Evolutionary conservation across 306 rosid genomes (phyloP), one percentile per base, ranked within the genome.

Genomic region (Trifolium dubium): DNA sequence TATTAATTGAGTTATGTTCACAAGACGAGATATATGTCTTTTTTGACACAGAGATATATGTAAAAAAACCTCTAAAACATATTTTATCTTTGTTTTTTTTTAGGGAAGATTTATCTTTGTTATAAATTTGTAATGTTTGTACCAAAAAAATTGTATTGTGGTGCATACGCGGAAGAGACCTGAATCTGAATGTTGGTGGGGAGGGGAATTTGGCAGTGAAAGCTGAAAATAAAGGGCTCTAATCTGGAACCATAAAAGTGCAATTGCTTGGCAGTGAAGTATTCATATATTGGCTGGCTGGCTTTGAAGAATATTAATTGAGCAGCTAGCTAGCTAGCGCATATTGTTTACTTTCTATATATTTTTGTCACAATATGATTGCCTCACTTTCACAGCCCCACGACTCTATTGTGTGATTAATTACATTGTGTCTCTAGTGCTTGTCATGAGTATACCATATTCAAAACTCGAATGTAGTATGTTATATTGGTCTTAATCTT

Each of bases 121-220:
- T 13, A 17, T 6, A 8, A 1, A 47, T 13, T 47, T 14, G n/a
- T n/a, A n/a, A n/a, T n/a, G n/a, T n/a, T n/a, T n/a, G n/a, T n/a
- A n/a, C n/a, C n/a, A n/a, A n/a, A n/a, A n/a, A n/a, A n/a, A n/a
- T n/a, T n/a, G 19, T 18, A 51, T 6, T 6, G 56, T 77, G 76
- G 37, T 23, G 54, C 17, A 77, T 54, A 84, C 74, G 80, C 82
- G 86, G 67, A 77, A 54, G 53, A 11, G 66, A 11, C 5, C 79
- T 43, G 8, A 61, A 69, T 32, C 17, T 8, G 53, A 31, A 54
- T 50, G 60, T 30, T 37, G 40, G 40, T 37, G 9, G 40, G 37
- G 40, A 37, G 9, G 40, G 40, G 40, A 37, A 37, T 37, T 37
- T 37, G 40, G 37, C 4, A 34, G 7, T 34, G 37, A 34, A 32